Percentiles rank a stretch among this genome's conserved stretches.
Conservation (phyloP, 1,284 basidiomycete genomes). For the Fistulinella cinereoalba region DNA sequence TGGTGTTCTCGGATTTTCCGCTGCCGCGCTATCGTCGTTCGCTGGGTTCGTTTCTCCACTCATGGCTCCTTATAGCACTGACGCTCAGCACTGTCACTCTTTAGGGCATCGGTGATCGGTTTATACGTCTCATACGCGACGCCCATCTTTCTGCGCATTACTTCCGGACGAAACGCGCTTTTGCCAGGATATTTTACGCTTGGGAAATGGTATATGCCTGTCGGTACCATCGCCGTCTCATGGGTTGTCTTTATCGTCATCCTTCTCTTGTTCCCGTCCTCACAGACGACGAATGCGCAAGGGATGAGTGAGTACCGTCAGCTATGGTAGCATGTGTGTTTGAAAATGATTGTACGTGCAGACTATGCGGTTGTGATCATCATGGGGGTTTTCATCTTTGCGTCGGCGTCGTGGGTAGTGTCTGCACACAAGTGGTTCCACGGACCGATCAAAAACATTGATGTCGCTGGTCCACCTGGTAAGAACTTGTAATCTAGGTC, state of each 20-base stretch:
- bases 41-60: conserved; percentile 52
- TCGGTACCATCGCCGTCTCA: conserved; percentile 57
- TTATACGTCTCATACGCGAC: conserved; percentile 62
- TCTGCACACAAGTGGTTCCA: conserved; percentile 71
- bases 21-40: conserved; percentile 59
- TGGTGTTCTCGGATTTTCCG: conserved; percentile 65
- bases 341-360: conserved; percentile 27
- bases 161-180: conserved; percentile 57
- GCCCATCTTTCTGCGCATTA: conserved; percentile 69
- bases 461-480: conserved; percentile 19
- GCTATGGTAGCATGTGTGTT: not conserved
- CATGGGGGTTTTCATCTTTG: conserved; percentile 61
- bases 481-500: not conserved
- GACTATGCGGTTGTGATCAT: conserved; percentile 69
- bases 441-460: conserved; percentile 59
- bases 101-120: conserved; percentile 66
- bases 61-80: too few species aligned
- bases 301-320: conserved; percentile 51
- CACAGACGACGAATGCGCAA: conserved; percentile 39
- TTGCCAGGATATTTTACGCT: conserved; percentile 58
- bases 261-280: conserved; percentile 58
- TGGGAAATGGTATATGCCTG: conserved; percentile 57
- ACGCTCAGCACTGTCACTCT: too few species aligned
- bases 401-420: conserved; percentile 58
- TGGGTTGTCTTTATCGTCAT: conserved; percentile 66